Evolutionary conservation across 1,284 basidiomycete genomes (phyloP).

Genomic region (Trichosporon ovoides): DNA sequence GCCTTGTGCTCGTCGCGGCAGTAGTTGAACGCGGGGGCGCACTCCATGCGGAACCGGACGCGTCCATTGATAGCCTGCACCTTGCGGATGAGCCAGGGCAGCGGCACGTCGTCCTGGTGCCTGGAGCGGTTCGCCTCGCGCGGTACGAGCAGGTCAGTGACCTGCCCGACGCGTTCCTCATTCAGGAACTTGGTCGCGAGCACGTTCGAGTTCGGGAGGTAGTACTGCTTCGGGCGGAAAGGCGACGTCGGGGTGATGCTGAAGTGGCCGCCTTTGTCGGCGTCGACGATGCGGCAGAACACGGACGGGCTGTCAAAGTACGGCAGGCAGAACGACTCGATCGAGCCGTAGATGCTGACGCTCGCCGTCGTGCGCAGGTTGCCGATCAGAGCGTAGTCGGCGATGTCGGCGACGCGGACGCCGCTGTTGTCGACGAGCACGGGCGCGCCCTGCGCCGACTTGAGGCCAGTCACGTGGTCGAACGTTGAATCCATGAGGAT

Average conservation of each 20-base stretch:
- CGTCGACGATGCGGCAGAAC: constrained; percentile 62
- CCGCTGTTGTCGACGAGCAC: constrained; percentile 2
- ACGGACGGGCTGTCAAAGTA: constrained; percentile 83
- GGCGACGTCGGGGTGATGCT: constrained; percentile 60
- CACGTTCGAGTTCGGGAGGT: constrained; percentile 80
- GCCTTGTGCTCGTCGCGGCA: constrained; percentile 68
- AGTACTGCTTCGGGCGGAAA: constrained; percentile 66
- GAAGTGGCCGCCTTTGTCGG: constrained; percentile 79
- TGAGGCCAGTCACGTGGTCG: background rate
- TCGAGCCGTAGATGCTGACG: constrained; percentile 48
- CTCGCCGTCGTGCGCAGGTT: constrained; percentile 50
- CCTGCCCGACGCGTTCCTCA: constrained; percentile 68
- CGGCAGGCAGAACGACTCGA: constrained; percentile 78
- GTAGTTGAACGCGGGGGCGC: constrained; percentile 90
- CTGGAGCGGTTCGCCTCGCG: constrained; percentile 37
- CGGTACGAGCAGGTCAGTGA: constrained; percentile 57
- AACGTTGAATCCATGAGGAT: background rate
- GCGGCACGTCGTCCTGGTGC: constrained; percentile 33
- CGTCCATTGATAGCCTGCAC: constrained; percentile 78
- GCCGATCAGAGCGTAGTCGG: constrained; percentile 51
- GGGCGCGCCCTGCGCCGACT: background rate
- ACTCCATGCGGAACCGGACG: constrained; percentile 71
- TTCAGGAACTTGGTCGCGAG: constrained; percentile 82
- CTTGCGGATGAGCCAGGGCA: constrained; percentile 81
- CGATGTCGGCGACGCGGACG: constrained; percentile 7